These are phyloP conservation scores for Entomortierella lignicola DNA, from an alignment of 192 early-diverging fungal species.

Conservation along the genomic window DNA sequence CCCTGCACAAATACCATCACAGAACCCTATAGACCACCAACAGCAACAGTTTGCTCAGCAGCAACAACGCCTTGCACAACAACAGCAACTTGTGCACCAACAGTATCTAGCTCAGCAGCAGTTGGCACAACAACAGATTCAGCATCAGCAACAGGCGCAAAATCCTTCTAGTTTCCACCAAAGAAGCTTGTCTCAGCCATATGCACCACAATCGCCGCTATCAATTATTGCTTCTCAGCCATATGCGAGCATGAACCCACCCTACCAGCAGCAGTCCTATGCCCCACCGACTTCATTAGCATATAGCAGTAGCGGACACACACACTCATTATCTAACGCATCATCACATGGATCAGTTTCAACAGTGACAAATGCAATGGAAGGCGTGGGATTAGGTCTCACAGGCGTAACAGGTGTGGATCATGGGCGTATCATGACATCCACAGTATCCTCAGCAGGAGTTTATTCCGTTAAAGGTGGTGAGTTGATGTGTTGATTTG, in stretches of 20 bases:
- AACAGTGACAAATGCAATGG: constrained; percentile 15
- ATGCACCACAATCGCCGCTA: constrained; percentile 18
- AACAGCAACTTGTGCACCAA: constrained; percentile 24
- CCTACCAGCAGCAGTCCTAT: constrained; percentile 25
- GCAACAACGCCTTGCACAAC: constrained; percentile 5
- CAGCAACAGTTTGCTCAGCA: constrained; percentile 12
- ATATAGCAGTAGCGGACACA: constrained; percentile 18
- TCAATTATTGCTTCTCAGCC: constrained; percentile 21
- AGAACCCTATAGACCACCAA: constrained; percentile 1
- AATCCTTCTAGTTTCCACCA: constrained; percentile 19
- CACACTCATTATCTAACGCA: constrained; percentile 1
- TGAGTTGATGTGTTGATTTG: background rate
- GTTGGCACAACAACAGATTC: constrained; percentile 13
- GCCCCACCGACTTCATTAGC: constrained; percentile 4
- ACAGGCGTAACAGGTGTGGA: constrained; percentile 14
- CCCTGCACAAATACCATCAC: constrained; percentile 3
- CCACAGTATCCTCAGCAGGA: background rate
- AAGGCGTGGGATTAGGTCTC: constrained; percentile 35
- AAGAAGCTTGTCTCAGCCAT: constrained; percentile 20
- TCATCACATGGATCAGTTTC: constrained; percentile 19
- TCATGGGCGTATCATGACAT: constrained; percentile 11
- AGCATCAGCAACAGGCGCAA: constrained; percentile 13
- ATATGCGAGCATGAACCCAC: background rate
- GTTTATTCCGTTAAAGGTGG: constrained; percentile 4
- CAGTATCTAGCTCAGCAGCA: constrained; percentile 14